Evolutionary conservation across 305 asterid genomes (phyloP), one percentile per base, ranked within the genome.

Genomic region (Fraxinus nigra): DNA sequence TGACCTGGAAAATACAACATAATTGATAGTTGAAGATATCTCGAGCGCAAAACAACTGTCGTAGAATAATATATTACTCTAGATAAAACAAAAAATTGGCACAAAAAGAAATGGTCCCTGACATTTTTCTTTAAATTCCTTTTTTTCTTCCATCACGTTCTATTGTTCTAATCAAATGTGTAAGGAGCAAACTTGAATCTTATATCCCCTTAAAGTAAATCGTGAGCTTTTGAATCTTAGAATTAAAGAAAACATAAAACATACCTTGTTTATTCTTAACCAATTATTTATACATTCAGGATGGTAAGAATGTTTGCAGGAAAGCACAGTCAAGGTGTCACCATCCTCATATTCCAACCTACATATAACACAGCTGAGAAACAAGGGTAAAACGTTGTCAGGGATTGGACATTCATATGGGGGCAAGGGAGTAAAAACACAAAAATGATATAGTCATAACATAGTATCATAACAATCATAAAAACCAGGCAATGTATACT

Each of bases 291-390:
- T 90, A 80, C 99, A 95, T 30, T 95, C 99, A 13, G 95, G 72
- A 86, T 95, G 99, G 84, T 95, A 95, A 16, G 82, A 85, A 82
- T 95, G 99, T 76, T 94, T 94, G 93, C 99, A 95, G 70, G 91
- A 88, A 48, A 95, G 91, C 87, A 90, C 89, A 7, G 96, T 95
- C 92, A 95, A 85, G 38, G 87, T 80, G 61, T 95, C 98, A 33
- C 85, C 98, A 78, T 94, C 98, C 86, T 95, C 98, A 22, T 94
- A 95, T 82, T 95, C 99, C 92, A 91, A 88, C 89, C 98, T 85
- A 82, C 99, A 95, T 77, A 95, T 94, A 54, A 94, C 97, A 86
- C 97, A 93, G 85, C 97, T 93, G 91, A 37, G 70, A 85, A 72
- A 78, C 77, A 87, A 84, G 24, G 65, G 80, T 63, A 51, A 38